phyloP scores from a whole-genome alignment of 2,329 filamentous ascomycete species.

The Teratosphaeria gauchensis region DNA sequence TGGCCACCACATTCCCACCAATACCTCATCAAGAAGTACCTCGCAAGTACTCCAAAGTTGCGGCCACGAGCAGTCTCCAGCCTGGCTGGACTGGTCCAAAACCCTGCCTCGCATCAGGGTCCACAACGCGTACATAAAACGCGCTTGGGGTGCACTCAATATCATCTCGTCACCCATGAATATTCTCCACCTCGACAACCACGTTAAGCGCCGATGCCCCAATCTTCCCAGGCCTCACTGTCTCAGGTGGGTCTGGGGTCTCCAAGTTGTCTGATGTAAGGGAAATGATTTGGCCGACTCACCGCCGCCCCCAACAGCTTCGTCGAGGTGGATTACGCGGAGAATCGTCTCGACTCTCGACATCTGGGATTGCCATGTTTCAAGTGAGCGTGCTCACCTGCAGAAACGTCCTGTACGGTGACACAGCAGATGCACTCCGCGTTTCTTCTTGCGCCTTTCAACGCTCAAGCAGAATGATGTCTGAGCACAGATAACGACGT shows the following conservation, averaged over 20 bases:
- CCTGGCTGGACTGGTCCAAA: not conserved
- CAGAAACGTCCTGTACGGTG: not conserved
- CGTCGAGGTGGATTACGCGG: not conserved
- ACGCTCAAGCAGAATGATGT: not conserved
- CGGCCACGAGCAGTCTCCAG: constrained; percentile 6
- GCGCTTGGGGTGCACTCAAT: not conserved
- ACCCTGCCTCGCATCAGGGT: constrained; percentile 1
- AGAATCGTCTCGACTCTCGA: not conserved
- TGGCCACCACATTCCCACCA: constrained; percentile 5
- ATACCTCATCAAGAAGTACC: constrained; percentile 14
- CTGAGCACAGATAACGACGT: not conserved
- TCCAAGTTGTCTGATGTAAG: not conserved
- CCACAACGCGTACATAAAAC: constrained; percentile 12
- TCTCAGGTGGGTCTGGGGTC: not conserved
- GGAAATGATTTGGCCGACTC: not conserved
- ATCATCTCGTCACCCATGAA: no score
- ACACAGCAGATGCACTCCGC: not conserved
- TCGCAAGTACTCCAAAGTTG: constrained; percentile 10
- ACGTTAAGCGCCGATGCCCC: not conserved
- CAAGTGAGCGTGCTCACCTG: not conserved
- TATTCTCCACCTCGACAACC: no score
- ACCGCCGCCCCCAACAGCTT: not conserved
- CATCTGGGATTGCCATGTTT: not conserved
- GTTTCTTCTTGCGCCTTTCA: not conserved
- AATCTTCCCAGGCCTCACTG: not conserved